Percentiles rank a stretch among this genome's conserved stretches.
These are phyloP conservation scores for Puccinia brachypodii DNA, from an alignment of 1,284 basidiomycete species.

Conservation along the genomic window DNA sequence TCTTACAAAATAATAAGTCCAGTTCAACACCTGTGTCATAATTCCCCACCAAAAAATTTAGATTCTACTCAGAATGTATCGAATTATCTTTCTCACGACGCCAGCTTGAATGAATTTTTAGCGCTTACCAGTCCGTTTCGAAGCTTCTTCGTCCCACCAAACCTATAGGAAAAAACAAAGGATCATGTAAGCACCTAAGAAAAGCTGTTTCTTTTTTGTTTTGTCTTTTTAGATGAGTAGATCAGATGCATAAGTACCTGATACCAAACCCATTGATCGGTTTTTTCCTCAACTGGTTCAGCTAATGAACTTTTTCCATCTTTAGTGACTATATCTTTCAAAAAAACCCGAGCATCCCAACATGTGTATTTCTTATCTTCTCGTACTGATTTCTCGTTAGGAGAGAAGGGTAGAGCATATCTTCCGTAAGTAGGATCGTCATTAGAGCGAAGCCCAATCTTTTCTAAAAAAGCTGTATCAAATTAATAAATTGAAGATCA, in stretches of 20 bases:
- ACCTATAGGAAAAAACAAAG: constrained; percentile 24
- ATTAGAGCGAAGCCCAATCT: not conserved
- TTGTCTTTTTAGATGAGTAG: too few species aligned
- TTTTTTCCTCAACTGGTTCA: constrained; percentile 18
- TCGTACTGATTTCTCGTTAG: constrained; percentile 26
- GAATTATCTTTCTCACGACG: too few species aligned
- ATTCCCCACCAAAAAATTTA: not conserved
- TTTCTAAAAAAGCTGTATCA: not conserved
- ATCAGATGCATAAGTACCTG: constrained; percentile 24
- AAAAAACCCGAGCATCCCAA: constrained; percentile 41
- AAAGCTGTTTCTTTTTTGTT: too few species aligned
- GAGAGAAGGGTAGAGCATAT: constrained; percentile 39
- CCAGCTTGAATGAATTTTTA: not conserved
- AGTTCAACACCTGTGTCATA: not conserved
- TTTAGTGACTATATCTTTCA: constrained; percentile 2
- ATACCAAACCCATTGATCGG: constrained; percentile 39
- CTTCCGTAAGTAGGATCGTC: not conserved
- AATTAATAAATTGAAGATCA: too few species aligned
- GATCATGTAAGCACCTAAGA: not conserved
- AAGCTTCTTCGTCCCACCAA: constrained; percentile 44
- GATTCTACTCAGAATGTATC: not conserved
- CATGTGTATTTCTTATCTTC: constrained; percentile 9
- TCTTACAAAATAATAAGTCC: constrained; percentile 39
- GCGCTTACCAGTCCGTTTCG: constrained; percentile 18
- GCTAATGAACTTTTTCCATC: not conserved